These are phyloP conservation scores for Zasmidium angulare DNA, from an alignment of 2,329 filamentous ascomycete genomes.

Conservation along the genomic window DNA sequence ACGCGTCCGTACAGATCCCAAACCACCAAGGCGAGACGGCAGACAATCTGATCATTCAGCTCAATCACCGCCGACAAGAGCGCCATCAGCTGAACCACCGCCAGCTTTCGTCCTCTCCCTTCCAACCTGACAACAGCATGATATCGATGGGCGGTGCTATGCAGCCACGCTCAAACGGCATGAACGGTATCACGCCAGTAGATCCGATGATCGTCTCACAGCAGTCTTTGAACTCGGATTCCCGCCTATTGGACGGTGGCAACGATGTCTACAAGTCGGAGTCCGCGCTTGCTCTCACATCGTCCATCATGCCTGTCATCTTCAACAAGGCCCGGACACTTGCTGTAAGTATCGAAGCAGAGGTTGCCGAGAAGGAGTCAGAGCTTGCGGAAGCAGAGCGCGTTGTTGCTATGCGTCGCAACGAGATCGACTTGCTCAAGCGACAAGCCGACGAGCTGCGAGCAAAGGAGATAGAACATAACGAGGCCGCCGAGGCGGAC, in stretches of 20 bases:
- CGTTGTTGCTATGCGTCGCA: slow-evolving; percentile 59
- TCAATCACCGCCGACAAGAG: slow-evolving; percentile 68
- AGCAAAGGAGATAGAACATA: slow-evolving; percentile 55
- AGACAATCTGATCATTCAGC: slow-evolving; percentile 74
- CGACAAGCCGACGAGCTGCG: slow-evolving; percentile 53
- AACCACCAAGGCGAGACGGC: slow-evolving; percentile 82
- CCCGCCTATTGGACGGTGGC: slow-evolving; percentile 13
- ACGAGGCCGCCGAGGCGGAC: slow-evolving; percentile 37
- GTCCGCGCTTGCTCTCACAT: slow-evolving; percentile 59
- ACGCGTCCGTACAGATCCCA: slow-evolving; percentile 77
- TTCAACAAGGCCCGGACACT: slow-evolving; percentile 47
- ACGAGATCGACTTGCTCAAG: slow-evolving; percentile 63
- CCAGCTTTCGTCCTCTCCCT: slow-evolving; percentile 71
- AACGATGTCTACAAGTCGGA: slow-evolving; percentile 42
- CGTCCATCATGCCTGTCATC: slow-evolving; percentile 59
- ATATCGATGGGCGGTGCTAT: slow-evolving; percentile 27
- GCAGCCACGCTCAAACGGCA: slow-evolving; percentile 20
- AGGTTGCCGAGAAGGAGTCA: slow-evolving; percentile 69
- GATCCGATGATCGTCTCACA: slow-evolving; percentile 26
- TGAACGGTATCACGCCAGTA: slow-evolving; percentile 24
- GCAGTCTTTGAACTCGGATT: slow-evolving; percentile 13
- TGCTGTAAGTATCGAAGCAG: slow-evolving; percentile 63
- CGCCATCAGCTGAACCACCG: slow-evolving; percentile 50
- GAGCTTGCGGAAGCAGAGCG: slow-evolving; percentile 49
- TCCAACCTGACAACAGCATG: slow-evolving; percentile 31